Conservation (phyloP, 2,329 filamentous ascomycete species). For the Magnaporthiopsis incrustans region DNA sequence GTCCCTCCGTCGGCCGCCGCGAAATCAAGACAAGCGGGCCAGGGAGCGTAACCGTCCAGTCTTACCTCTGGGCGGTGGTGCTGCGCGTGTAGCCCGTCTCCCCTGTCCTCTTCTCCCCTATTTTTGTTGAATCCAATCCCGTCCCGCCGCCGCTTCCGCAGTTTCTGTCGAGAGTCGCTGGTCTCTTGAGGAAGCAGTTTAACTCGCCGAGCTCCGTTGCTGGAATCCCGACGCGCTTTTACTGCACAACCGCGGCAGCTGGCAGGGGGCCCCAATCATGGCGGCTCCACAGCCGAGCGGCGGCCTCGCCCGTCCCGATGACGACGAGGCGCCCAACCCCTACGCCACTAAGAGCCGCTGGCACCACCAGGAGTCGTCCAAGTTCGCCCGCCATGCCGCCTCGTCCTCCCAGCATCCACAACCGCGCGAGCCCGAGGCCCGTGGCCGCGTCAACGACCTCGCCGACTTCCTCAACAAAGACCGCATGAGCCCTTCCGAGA, state of each 20-base stretch:
- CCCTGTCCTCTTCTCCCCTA: not conserved
- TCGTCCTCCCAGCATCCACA: constrained; percentile 14
- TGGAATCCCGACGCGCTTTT: not conserved
- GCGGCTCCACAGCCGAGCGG: constrained; percentile 8
- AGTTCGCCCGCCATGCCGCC: constrained; percentile 43
- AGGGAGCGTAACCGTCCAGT: too few relatives aligned
- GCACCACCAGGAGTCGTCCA: constrained; percentile 56
- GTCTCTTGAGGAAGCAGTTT: not conserved
- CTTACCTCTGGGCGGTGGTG: too few relatives aligned
- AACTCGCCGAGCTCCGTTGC: not conserved
- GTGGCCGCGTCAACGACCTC: constrained; percentile 40
- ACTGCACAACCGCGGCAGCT: not conserved
- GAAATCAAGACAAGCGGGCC: not conserved
- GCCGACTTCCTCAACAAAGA: constrained; percentile 48
- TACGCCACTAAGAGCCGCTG: constrained; percentile 50
- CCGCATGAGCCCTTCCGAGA: constrained; percentile 36
- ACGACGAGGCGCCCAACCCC: constrained; percentile 30
- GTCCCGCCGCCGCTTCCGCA: too few relatives aligned
- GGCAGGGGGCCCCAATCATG: constrained; percentile 7
- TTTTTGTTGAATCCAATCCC: not conserved
- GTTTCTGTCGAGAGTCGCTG: not conserved
- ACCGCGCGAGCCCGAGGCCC: constrained; percentile 30
- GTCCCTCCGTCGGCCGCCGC: not conserved
- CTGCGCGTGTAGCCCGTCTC: not conserved
- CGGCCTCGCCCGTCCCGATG: not conserved